Evolutionary conservation across 163 green algal species (phyloP).

Genomic region (Scenedesmus sp.): DNA sequence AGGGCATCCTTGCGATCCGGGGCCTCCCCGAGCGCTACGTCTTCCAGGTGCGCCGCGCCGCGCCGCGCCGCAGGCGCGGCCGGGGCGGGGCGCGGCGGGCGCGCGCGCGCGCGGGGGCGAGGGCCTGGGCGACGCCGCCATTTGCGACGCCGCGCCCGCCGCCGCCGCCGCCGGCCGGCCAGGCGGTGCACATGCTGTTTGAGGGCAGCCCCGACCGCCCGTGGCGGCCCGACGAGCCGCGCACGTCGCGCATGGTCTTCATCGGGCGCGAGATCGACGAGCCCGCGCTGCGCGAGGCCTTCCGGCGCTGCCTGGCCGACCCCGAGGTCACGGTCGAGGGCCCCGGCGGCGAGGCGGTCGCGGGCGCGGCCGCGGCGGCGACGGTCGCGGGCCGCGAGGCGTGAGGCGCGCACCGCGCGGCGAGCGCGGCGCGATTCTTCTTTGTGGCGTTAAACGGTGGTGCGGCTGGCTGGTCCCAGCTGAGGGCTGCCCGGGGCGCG

Average conservation of each 20-base stretch:
- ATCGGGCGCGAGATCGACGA: constrained; percentile 82
- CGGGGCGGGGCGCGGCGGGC: too few species aligned
- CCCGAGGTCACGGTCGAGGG: constrained; percentile 16
- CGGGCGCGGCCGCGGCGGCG: neutral
- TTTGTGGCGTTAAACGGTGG: too few species aligned
- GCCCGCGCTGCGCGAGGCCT: constrained; percentile 63
- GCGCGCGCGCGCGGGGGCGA: too few species aligned
- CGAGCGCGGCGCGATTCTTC: too few species aligned
- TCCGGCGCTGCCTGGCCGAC: constrained; percentile 58
- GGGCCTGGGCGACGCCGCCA: too few species aligned
- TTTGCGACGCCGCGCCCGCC: too few species aligned
- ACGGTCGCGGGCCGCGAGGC: too few species aligned
- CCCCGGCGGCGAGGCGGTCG: neutral
- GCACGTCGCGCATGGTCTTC: constrained; percentile 89
- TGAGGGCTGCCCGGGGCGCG: too few species aligned
- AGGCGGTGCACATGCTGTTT: constrained; percentile 89
- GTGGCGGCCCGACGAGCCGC: constrained; percentile 75
- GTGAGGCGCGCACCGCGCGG: too few species aligned
- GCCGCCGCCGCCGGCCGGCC: too few species aligned
- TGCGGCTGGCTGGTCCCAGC: too few species aligned
- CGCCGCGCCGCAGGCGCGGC: too few species aligned
- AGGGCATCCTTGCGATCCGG: constrained; percentile 88
- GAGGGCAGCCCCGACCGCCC: constrained; percentile 70
- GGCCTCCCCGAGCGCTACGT: constrained; percentile 68
- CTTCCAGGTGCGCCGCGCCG: constrained; percentile 72